A percentile compares a stretch with the other conserved stretches of the same genome.
These are phyloP conservation scores for Solanum arcanum DNA, from an alignment of 257 asterid species.

Conservation along the genomic window DNA sequence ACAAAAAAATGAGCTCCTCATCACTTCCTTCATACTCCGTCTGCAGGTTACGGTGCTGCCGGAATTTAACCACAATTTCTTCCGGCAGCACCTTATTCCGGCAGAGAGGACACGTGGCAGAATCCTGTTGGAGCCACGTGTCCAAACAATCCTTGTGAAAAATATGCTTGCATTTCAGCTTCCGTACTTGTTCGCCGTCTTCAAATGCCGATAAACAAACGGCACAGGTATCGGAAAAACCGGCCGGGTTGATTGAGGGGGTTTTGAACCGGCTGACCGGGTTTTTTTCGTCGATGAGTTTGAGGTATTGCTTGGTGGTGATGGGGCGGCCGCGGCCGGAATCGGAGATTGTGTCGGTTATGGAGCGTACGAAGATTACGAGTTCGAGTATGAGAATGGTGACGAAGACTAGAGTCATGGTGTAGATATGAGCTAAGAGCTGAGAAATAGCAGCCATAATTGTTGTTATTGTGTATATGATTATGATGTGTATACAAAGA, in stretches of 20 bases:
- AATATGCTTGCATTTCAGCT: constrained; percentile 43
- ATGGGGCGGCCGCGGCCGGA: constrained; percentile 9
- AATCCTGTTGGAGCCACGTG: constrained; percentile 50
- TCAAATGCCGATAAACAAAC: constrained; percentile 46
- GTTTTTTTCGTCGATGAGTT: constrained; percentile 32
- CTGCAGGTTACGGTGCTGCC: constrained; percentile 1
- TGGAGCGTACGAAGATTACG: constrained; percentile 20
- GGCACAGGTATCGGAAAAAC: constrained; percentile 20
- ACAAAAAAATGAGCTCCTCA: constrained; percentile 32
- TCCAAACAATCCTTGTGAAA: constrained; percentile 58
- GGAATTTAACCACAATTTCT: constrained; percentile 17
- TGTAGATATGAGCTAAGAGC: constrained; percentile 25
- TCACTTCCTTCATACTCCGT: constrained; percentile 24
- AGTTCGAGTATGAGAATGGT: constrained; percentile 38
- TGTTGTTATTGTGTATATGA: too few relatives aligned
- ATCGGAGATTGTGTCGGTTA: constrained; percentile 9
- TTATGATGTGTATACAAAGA: not conserved
- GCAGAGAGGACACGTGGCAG: constrained; percentile 61
- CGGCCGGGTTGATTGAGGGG: not conserved
- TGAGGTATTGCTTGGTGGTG: constrained; percentile 39
- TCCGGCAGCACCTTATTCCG: constrained; percentile 44
- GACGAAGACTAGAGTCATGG: constrained; percentile 24
- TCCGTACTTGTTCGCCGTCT: constrained; percentile 49
- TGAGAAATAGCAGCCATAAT: constrained; percentile 36
- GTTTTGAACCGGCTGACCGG: constrained; percentile 19